phyloP scores from a whole-genome alignment of 805 yeast species.

The Saturnispora gosingensis region DNA sequence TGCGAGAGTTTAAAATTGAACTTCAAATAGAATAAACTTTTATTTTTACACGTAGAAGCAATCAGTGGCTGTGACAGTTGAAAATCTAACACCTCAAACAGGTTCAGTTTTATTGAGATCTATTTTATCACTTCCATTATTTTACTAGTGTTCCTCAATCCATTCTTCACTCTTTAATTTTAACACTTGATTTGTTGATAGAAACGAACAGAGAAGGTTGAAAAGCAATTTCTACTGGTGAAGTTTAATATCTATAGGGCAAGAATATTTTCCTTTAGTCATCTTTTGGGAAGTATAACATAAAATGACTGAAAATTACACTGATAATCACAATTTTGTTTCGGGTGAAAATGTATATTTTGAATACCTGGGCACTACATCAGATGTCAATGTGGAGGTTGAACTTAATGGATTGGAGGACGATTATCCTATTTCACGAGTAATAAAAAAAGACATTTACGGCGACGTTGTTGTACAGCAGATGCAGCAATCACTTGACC shows the following conservation, averaged over 20 bases:
- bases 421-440: slow-evolving; percentile 65
- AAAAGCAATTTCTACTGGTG: background rate
- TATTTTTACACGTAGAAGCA: background rate
- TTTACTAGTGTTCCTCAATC: background rate
- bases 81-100: background rate
- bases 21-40: background rate
- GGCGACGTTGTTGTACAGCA: slow-evolving; percentile 72
- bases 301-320: slow-evolving; percentile 2
- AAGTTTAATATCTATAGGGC: background rate
- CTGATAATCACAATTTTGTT: slow-evolving; percentile 8
- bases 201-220: background rate
- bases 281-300: background rate
- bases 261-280: background rate
- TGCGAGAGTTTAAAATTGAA: background rate
- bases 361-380: slow-evolving; percentile 13
- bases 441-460: slow-evolving; percentile 55
- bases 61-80: background rate
- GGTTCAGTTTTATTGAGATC: background rate
- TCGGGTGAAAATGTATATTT: slow-evolving; percentile 21
- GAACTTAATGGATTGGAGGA: slow-evolving; percentile 45
- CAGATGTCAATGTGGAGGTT: slow-evolving; percentile 28
- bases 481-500: slow-evolving; percentile 19
- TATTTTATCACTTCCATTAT: background rate
- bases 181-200: background rate
- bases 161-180: background rate